Percentiles rank a stretch among this genome's conserved stretches.
These are phyloP conservation scores for Podospora pseudopauciseta DNA, from an alignment of 495 filamentous ascomycete species.

Conservation along the genomic window DNA sequence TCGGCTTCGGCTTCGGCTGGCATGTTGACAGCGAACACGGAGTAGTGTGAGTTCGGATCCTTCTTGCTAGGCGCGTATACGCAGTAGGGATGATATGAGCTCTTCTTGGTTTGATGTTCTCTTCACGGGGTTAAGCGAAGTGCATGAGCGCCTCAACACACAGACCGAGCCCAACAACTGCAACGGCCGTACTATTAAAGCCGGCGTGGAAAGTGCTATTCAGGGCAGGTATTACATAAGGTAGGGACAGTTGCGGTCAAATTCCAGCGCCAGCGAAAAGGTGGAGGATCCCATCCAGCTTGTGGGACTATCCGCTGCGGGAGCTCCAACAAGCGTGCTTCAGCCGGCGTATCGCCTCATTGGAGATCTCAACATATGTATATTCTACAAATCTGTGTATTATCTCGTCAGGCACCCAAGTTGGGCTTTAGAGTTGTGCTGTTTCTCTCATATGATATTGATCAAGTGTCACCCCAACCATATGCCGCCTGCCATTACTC, in stretches of 20 bases:
- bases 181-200: constrained; percentile 5
- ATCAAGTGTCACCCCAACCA: not conserved
- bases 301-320: not conserved
- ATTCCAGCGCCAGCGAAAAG: not conserved
- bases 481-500: not conserved
- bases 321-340: constrained; percentile 11
- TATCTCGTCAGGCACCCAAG: not conserved
- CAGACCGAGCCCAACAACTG: not conserved
- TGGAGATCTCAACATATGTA: not conserved
- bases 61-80: too few relatives aligned
- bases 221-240: constrained; percentile 5
- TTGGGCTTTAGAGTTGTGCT: not conserved
- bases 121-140: constrained; percentile 12
- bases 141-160: not conserved
- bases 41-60: not conserved
- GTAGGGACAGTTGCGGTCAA: not conserved
- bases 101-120: constrained; percentile 19
- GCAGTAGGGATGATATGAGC: not conserved
- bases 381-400: not conserved
- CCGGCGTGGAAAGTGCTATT: not conserved
- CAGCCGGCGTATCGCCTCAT: constrained; percentile 18
- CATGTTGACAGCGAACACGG: constrained; percentile 14
- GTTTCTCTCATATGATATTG: not conserved
- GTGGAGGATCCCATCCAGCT: not conserved
- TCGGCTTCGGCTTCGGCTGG: constrained; percentile 21